Evolutionary conservation across 2,329 filamentous ascomycete genomes (phyloP).

Genomic region (Fusarium vanettenii): DNA sequence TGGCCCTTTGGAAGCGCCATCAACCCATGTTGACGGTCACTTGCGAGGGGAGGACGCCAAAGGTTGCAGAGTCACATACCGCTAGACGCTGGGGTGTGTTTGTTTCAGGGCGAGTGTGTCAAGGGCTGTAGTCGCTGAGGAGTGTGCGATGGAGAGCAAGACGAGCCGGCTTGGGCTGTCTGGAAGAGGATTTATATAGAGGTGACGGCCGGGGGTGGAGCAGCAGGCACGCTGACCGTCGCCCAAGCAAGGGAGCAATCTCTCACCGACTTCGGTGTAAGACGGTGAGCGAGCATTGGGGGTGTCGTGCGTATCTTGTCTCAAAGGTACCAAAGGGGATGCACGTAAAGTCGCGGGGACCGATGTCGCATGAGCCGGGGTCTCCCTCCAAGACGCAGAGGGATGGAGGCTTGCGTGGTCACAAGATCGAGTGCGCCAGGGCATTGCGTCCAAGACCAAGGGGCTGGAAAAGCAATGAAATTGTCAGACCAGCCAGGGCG

Average conservation of each 20-base stretch:
- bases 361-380: conserved; percentile 42
- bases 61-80: conserved; percentile 27
- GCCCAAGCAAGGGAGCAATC: conserved; percentile 15
- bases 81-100: conserved; percentile 13
- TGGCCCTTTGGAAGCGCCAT: conserved; percentile 19
- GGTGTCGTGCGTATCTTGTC: conserved; percentile 3
- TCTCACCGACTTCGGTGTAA: conserved; percentile 43
- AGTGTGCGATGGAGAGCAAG: conserved; percentile 29
- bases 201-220: conserved; percentile 29
- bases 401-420: conserved; percentile 41
- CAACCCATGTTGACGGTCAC: conserved; percentile 14
- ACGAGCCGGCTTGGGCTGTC: conserved; percentile 6
- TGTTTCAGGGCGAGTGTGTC: conserved; percentile 7
- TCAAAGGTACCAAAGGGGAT: conserved; percentile 12
- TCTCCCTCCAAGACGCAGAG: conserved; percentile 36
- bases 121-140: conserved; percentile 1
- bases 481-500: conserved; percentile 23
- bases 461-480: conserved; percentile 32
- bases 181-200: conserved; percentile 38
- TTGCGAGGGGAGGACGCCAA: neutral
- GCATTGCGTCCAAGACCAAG: conserved; percentile 22
- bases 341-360: conserved; percentile 24
- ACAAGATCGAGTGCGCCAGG: conserved; percentile 43
- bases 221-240: conserved; percentile 32
- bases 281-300: conserved; percentile 31